Conservation (phyloP, 148 eudicot genomes). For the Persicaria maculosa region DNA sequence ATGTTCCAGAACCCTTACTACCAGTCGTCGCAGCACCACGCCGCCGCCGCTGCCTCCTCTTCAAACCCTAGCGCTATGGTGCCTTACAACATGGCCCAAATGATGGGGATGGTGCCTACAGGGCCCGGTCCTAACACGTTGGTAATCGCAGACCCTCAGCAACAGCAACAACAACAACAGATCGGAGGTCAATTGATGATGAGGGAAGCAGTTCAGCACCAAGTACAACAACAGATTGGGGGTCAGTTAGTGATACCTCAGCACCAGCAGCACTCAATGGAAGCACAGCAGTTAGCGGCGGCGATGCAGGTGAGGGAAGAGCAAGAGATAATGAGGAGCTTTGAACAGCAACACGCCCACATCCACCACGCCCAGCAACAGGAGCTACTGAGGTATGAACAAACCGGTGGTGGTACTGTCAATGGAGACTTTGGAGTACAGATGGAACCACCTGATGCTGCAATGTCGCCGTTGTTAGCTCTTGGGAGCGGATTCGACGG, state of each 20-base stretch:
- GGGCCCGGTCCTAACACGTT: background rate
- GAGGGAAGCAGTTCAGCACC: background rate
- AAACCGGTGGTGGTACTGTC: background rate
- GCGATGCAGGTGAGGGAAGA: conserved; percentile 41
- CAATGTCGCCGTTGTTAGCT: conserved; percentile 36
- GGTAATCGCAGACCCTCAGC: background rate
- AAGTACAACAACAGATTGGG: conserved; percentile 2
- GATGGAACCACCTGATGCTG: conserved; percentile 25
- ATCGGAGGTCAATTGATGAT: background rate
- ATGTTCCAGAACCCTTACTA: conserved; percentile 29
- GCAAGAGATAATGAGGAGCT: conserved; percentile 41
- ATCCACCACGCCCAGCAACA: conserved; percentile 13
- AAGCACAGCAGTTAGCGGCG: conserved; percentile 46
- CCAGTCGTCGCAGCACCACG: conserved; percentile 9
- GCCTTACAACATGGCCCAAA: conserved; percentile 31
- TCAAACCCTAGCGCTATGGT: background rate
- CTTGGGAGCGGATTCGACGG: conserved; percentile 33
- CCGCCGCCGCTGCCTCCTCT: conserved; percentile 14
- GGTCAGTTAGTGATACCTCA: conserved; percentile 26
- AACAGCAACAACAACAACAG: background rate
- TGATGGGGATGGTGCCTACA: conserved; percentile 23
- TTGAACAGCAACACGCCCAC: conserved; percentile 40
- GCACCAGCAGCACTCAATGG: conserved; percentile 33
- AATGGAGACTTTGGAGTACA: conserved; percentile 34
- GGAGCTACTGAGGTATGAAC: conserved; percentile 23